Conservation (phyloP, 768 basidiomycete genomes). For the Agaricus sinodeliciosus region DNA sequence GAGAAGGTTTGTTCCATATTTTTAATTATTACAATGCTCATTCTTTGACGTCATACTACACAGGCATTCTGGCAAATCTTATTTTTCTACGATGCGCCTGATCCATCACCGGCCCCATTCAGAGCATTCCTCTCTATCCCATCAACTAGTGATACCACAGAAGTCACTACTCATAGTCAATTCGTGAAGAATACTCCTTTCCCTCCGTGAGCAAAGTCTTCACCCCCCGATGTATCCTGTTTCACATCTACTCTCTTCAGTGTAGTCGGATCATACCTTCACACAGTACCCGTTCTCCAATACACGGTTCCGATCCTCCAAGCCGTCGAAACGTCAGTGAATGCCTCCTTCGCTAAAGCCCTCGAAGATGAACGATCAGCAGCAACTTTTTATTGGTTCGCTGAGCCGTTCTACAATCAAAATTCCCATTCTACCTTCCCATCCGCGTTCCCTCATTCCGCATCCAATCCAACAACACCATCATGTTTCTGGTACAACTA, state of each 20-base stretch:
- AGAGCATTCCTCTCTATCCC: slow-evolving; percentile 44
- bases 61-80: slow-evolving; percentile 17
- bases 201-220: slow-evolving; percentile 29
- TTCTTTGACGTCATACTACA: not conserved
- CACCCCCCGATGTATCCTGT: slow-evolving; percentile 29
- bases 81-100: slow-evolving; percentile 58
- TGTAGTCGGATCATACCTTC: slow-evolving; percentile 24
- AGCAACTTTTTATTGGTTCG: slow-evolving; percentile 35
- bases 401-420: slow-evolving; percentile 43
- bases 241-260: slow-evolving; percentile 14
- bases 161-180: slow-evolving; percentile 22
- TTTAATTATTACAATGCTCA: not conserved
- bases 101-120: slow-evolving; percentile 40
- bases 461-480: slow-evolving; percentile 31
- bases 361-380: slow-evolving; percentile 16
- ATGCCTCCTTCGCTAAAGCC: slow-evolving; percentile 13
- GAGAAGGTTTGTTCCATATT: slow-evolving; percentile 28
- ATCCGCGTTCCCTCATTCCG: slow-evolving; percentile 44
- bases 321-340: slow-evolving; percentile 34
- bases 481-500: slow-evolving; percentile 44
- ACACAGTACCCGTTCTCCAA: slow-evolving; percentile 34
- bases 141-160: too few species aligned
- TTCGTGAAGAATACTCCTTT: slow-evolving; percentile 32
- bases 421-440: slow-evolving; percentile 29
- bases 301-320: slow-evolving; percentile 31